A percentile compares a stretch with the other conserved stretches of the same genome.
These are phyloP conservation scores for Pyrenopolyporus hunteri DNA, from an alignment of 495 filamentous ascomycete genomes.

Conservation along the genomic window DNA sequence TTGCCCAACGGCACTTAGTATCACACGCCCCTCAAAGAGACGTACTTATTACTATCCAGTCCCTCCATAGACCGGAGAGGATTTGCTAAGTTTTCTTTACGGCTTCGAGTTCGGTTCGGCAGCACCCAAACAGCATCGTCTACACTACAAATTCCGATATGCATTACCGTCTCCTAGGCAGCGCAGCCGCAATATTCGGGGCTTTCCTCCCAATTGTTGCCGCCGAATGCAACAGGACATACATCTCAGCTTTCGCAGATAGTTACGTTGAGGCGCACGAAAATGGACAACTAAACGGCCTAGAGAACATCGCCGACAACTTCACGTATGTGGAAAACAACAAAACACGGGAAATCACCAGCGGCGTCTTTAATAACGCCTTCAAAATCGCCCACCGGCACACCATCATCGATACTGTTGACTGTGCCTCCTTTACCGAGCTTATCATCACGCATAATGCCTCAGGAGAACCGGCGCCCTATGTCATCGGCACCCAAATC, in stretches of 20 bases:
- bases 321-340: conserved; percentile 44
- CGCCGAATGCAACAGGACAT: conserved; percentile 34
- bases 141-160: conserved; percentile 2
- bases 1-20: conserved; percentile 36
- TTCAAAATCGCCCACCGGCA: conserved; percentile 27
- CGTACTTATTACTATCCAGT: conserved; percentile 8
- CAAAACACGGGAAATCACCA: conserved; percentile 36
- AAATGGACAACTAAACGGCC: conserved; percentile 23
- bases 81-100: neutral
- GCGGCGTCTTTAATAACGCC: conserved; percentile 29
- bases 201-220: conserved; percentile 19
- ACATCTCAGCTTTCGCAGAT: conserved; percentile 26
- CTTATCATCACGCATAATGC: conserved; percentile 43
- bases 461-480: conserved; percentile 39
- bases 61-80: neutral
- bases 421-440: conserved; percentile 49
- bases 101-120: neutral
- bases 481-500: conserved; percentile 53
- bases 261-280: conserved; percentile 36
- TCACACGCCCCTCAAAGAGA: neutral
- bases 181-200: conserved; percentile 15
- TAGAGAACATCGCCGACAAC: conserved; percentile 39
- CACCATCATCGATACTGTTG: conserved; percentile 32
- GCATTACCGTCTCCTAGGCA: conserved; percentile 16
- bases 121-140: neutral